Conservation (phyloP, 139 green algal species). For the Chlorella sp. region DNA sequence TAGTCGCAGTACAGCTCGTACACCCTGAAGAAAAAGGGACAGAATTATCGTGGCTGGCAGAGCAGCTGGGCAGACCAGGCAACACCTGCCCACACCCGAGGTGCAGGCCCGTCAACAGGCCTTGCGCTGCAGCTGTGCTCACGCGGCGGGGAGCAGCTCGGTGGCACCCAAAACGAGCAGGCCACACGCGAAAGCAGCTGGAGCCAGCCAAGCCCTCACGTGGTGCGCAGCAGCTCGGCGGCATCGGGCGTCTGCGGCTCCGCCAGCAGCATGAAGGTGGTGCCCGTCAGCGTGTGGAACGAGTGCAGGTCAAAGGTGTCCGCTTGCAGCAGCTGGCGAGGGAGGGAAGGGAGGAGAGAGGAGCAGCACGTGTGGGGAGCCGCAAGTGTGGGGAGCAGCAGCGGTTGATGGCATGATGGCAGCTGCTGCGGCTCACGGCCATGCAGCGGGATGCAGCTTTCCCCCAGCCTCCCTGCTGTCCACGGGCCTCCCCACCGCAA, state of each 20-base stretch:
- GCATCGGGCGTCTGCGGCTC: slow-evolving; percentile 75
- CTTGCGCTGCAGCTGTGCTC: too few relatives aligned
- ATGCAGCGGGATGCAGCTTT: too few relatives aligned
- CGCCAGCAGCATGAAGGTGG: slow-evolving; percentile 85
- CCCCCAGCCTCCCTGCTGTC: background rate
- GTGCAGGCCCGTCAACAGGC: too few relatives aligned
- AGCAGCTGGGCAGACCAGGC: background rate
- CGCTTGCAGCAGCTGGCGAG: slow-evolving; percentile 83
- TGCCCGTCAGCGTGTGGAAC: slow-evolving; percentile 80
- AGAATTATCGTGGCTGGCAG: background rate
- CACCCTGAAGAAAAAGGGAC: slow-evolving; percentile 27
- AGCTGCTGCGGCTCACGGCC: too few relatives aligned
- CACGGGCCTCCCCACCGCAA: too few relatives aligned
- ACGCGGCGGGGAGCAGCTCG: too few relatives aligned
- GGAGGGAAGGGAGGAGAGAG: background rate
- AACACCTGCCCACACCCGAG: background rate
- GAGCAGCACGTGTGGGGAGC: background rate
- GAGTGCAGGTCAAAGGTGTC: slow-evolving; percentile 97
- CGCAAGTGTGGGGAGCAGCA: background rate
- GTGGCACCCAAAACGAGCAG: too few relatives aligned
- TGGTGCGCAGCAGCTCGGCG: slow-evolving; percentile 60
- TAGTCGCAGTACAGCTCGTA: slow-evolving; percentile 69
- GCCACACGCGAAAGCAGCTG: too few relatives aligned
- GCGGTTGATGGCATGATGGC: too few relatives aligned
- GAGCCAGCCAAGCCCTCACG: slow-evolving; percentile 21